phyloP scores from a whole-genome alignment of 768 basidiomycete genomes.

The Pleurotus tuber-regium region DNA sequence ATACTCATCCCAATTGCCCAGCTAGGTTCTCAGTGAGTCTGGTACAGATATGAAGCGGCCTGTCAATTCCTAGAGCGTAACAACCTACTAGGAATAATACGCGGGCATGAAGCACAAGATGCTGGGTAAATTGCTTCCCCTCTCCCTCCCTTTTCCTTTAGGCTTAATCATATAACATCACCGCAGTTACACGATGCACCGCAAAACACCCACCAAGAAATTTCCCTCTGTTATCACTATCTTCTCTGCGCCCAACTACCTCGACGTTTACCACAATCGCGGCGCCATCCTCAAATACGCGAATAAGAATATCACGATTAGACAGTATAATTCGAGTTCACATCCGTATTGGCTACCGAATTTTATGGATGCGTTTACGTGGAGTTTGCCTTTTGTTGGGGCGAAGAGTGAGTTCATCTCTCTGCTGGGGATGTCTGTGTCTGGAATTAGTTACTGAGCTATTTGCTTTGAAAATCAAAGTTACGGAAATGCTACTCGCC shows the following conservation, averaged over 20 bases:
- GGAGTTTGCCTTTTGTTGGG: conserved; percentile 96
- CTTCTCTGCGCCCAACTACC: conserved; percentile 95
- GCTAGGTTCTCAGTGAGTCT: not conserved
- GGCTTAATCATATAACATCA: not conserved
- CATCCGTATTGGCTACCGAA: conserved; percentile 96
- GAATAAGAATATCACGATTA: conserved; percentile 94
- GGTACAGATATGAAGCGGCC: conserved; percentile 70
- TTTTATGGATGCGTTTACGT: conserved; percentile 98
- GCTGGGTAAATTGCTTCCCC: conserved; percentile 59
- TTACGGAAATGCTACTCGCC: conserved; percentile 96
- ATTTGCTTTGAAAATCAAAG: conserved; percentile 52
- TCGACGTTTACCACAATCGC: conserved; percentile 95
- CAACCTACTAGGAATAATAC: conserved; percentile 86
- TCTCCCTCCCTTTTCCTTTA: not conserved
- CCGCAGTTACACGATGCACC: conserved; percentile 85
- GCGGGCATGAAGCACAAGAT: conserved; percentile 97
- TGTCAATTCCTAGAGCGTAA: conserved; percentile 94
- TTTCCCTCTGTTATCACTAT: conserved; percentile 98
- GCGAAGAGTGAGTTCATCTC: conserved; percentile 74
- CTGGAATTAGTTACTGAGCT: conserved; percentile 19
- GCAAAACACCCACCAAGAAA: conserved; percentile 91
- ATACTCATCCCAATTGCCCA: not conserved
- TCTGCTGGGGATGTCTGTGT: not conserved
- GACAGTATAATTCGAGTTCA: conserved; percentile 77
- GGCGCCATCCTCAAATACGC: conserved; percentile 97